Evolutionary conservation across 2,329 filamentous ascomycete genomes (phyloP), one percentile per base, ranked within the genome.

Genomic region (Fusarium acutatum): DNA sequence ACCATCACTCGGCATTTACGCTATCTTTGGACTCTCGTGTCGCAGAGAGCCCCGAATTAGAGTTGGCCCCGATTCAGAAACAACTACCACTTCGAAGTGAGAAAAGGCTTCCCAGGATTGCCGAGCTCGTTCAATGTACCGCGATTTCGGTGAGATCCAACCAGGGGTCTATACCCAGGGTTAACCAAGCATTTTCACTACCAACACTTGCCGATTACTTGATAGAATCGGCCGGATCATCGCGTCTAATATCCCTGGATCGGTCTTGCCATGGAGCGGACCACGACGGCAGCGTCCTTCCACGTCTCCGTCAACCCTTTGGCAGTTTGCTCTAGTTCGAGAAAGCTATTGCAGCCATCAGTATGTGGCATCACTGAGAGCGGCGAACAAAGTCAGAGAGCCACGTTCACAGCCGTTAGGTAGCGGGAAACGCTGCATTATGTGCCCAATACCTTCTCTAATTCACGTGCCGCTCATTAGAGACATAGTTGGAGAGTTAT

Each of bases 1-100:
- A 6, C 7, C 24, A 6, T 3, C 9, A 2, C 28, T 38, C 4
- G 4, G 8, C 6, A 4, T 20, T 28, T 3, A 8, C 49, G 5
- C 32, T 3, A 17, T 20, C 47, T 11, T 24, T n/a, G 6, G 50
- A 20, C 13, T 18, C 50, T 11, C 7, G 2, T 38, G 6, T 38
- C 10, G 13, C 10, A 7, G 18, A n/a, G 0, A 28, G 17, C 18
- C 50, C 34, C 3, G 50, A 53, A n/a, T 38, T 20, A 28, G 50
- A 53, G 13, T n/a, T 53, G 18, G 50, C 50, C 24, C 50, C 50
- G 24, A 38, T 53, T 15, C 18, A 53, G 50, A 28, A 13, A 18
- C 34, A 38, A 9, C 10, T 37, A 7, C 34, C 32, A 38, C 20
- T 38, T 38, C 34, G 34, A 53, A 15, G 10, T 3, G 34, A 53